These are phyloP conservation scores for Daedaleopsis nitida DNA, from an alignment of 768 basidiomycete species.

Conservation along the genomic window DNA sequence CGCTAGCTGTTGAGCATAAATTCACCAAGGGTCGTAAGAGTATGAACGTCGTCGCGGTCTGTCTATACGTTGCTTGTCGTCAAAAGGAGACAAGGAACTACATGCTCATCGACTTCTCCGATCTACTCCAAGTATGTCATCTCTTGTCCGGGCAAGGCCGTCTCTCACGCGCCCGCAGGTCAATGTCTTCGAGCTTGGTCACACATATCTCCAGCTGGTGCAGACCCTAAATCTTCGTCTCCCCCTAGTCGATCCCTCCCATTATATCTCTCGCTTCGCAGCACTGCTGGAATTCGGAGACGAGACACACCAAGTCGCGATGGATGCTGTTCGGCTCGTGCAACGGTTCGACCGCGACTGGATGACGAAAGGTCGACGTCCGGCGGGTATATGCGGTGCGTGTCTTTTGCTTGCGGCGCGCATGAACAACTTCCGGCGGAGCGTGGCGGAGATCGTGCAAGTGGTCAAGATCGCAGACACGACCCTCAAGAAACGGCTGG, in stretches of 20 bases:
- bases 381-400: conserved; percentile 97
- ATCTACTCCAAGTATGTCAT: conserved; percentile 74
- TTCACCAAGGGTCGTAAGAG: conserved; percentile 93
- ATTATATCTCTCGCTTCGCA: conserved; percentile 95
- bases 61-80: conserved; percentile 91
- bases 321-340: conserved; percentile 92
- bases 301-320: conserved; percentile 87
- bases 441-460: conserved; percentile 94
- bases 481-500: conserved; percentile 88
- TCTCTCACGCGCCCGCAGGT: conserved; percentile 52
- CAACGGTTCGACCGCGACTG: conserved; percentile 95
- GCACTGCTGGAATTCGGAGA: conserved; percentile 95
- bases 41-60: conserved; percentile 93
- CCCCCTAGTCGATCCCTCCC: conserved; percentile 91
- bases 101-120: conserved; percentile 99
- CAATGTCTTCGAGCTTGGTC: conserved; percentile 96
- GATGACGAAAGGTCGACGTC: conserved; percentile 94
- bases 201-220: conserved; percentile 93
- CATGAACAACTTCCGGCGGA: conserved; percentile 97
- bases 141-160: not conserved
- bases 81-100: conserved; percentile 89
- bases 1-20: conserved; percentile 90
- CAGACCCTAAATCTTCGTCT: conserved; percentile 83
- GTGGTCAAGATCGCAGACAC: conserved; percentile 99
- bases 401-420: conserved; percentile 92